Evolutionary conservation across 176 grass and related monocot genomes (phyloP), one percentile per base, ranked within the genome.

Genomic region (Avena eriantha): DNA sequence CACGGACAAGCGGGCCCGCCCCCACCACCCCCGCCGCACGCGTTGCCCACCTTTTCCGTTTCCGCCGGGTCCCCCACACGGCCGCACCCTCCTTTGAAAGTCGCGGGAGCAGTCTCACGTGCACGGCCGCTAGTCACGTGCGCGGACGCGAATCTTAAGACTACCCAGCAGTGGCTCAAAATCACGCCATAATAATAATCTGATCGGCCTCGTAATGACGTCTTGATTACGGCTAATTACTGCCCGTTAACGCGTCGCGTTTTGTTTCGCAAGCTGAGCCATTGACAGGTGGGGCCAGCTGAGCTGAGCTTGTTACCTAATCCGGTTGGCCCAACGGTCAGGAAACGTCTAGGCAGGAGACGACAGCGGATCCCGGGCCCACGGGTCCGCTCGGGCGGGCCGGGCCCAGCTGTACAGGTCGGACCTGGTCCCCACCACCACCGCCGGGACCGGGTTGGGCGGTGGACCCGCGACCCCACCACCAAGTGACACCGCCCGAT

Each of bases 401-500:
- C 7, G 58, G 59, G 54, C 54, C 54, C 54, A 21, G 54, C 17
- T 7, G 54, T 19, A 56, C 54, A 56, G 26, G 79, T 92, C 84
- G 87, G 79, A 86, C 79, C 82, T 10, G 91, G 91, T 90, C 88
- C 90, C 79, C 88, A 80, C 80, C 82, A 58, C 47, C 72, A 85
- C 46, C 72, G 46, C 45, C 45, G 71, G 71, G 72, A 29, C 81
- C 47, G 19, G 80, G 88, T 86, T 80, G 83, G 17, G 88, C 83
- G 90, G 90, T 95, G 84, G 93, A 6, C 81, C 88, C 92, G 87
- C 69, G 50, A 56, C 57, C 88, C 93, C 88, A 86, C 81, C 80
- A 84, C 78, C 86, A 73, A 90, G 88, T 78, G 85, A 85, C 73
- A 88, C 76, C 83, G 58, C 78, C 14, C 36, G 22, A 86, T 80